A percentile compares a stretch with the other conserved stretches of the same genome.
phyloP scores from a whole-genome alignment of 495 filamentous ascomycete genomes.

The Amorphotheca resinae region DNA sequence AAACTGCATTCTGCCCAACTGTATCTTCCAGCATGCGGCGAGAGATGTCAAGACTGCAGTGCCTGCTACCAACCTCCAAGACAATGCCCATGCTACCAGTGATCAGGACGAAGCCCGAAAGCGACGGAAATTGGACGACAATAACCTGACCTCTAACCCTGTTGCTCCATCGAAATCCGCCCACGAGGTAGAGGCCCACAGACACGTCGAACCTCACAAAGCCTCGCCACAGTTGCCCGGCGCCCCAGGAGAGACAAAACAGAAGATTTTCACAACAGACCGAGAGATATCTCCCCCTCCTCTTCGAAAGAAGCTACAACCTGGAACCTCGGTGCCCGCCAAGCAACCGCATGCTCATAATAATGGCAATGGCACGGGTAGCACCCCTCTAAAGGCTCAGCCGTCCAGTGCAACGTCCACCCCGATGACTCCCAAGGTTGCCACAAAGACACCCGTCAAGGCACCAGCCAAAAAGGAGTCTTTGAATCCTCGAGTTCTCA shows the following conservation, averaged over 20 bases:
- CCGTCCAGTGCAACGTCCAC: constrained; percentile 1
- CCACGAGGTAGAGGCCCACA: neutral
- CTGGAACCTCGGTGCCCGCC: neutral
- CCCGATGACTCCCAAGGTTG: constrained; percentile 3
- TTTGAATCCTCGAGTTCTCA: constrained; percentile 72
- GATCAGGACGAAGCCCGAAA: constrained; percentile 11
- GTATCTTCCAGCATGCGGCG: constrained; percentile 17
- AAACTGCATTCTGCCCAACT: constrained; percentile 15
- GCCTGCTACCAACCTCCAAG: neutral
- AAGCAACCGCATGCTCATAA: constrained; percentile 3
- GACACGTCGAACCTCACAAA: neutral
- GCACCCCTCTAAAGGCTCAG: neutral
- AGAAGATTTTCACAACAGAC: constrained; percentile 10
- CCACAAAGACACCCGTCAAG: constrained; percentile 6
- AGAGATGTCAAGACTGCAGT: neutral
- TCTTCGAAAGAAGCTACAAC: constrained; percentile 7
- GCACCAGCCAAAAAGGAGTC: constrained; percentile 26
- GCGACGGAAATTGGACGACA: constrained; percentile 8
- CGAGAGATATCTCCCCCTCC: constrained; percentile 34
- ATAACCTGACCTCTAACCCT: neutral
- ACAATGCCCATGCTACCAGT: neutral
- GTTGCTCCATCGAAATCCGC: neutral
- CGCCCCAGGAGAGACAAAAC: neutral
- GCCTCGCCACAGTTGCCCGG: neutral
- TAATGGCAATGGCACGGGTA: neutral